Conservation (phyloP, 164 flowering plant genomes). For the Sextonia rubra region DNA sequence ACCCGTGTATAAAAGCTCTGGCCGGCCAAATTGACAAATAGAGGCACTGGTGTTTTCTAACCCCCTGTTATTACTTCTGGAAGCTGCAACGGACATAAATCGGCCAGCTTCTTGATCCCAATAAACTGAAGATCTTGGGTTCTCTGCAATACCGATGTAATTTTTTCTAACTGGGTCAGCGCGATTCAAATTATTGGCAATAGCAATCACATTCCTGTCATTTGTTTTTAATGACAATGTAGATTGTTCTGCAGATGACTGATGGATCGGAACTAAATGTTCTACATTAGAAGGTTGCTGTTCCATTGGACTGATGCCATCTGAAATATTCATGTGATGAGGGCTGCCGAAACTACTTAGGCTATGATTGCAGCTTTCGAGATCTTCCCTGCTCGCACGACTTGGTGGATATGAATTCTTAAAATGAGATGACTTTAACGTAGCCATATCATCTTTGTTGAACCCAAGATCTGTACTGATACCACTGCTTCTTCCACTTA, state of each 20-base stretch:
- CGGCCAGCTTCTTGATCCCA: conserved; percentile 92
- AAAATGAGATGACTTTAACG: conserved; percentile 37
- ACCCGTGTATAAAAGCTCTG: conserved; percentile 69
- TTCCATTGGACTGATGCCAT: conserved; percentile 28
- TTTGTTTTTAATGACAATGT: conserved; percentile 44
- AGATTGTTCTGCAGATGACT: conserved; percentile 56
- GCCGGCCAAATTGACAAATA: conserved; percentile 30
- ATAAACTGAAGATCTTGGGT: conserved; percentile 46
- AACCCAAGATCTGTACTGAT: conserved; percentile 41
- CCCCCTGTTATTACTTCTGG: conserved; percentile 15
- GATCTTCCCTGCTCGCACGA: conserved; percentile 72
- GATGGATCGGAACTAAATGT: conserved; percentile 68
- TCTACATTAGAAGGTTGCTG: conserved; percentile 37
- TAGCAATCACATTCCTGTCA: conserved; percentile 25
- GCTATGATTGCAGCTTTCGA: conserved; percentile 46
- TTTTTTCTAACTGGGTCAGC: conserved; percentile 25
- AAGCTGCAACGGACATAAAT: conserved; percentile 49
- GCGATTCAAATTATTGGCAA: conserved; percentile 17
- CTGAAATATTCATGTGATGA: conserved; percentile 26
- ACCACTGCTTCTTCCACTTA: conserved; percentile 49
- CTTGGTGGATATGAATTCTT: conserved; percentile 79
- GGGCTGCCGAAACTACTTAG: conserved; percentile 73
- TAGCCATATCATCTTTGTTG: conserved; percentile 31
- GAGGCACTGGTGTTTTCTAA: conserved; percentile 14
- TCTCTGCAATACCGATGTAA: conserved; percentile 23